Evolutionary conservation across 2,329 filamentous ascomycete genomes (phyloP).

Genomic region (Pseudogymnoascus sp.): DNA sequence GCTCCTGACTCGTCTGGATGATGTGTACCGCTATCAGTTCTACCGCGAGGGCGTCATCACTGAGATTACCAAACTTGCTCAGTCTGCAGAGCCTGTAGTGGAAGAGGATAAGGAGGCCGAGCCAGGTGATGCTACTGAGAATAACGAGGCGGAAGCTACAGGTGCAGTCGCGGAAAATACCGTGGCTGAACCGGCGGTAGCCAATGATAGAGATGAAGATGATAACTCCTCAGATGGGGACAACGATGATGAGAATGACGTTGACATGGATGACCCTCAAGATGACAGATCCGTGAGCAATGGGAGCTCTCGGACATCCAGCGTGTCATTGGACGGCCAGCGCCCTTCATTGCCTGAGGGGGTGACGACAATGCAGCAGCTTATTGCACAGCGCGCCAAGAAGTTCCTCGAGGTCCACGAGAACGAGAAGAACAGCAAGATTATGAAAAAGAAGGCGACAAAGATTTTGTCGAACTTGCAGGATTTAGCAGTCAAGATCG

Average conservation of each 20-base stretch:
- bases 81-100: slow-evolving; percentile 19
- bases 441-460: slow-evolving; percentile 69
- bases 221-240: slow-evolving; percentile 45
- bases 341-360: slow-evolving; percentile 40
- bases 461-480: slow-evolving; percentile 68
- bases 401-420: slow-evolving; percentile 80
- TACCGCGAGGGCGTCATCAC: slow-evolving; percentile 93
- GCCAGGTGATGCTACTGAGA: slow-evolving; percentile 5
- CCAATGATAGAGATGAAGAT: slow-evolving; percentile 27
- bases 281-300: slow-evolving; percentile 32
- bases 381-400: slow-evolving; percentile 69
- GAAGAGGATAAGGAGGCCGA: slow-evolving; percentile 17
- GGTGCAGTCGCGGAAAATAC: slow-evolving; percentile 15
- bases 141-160: slow-evolving; percentile 17
- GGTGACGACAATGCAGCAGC: slow-evolving; percentile 53
- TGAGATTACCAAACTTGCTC: slow-evolving; percentile 76
- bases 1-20: slow-evolving; percentile 71
- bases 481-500: slow-evolving; percentile 61
- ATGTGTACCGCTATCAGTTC: slow-evolving; percentile 91
- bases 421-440: slow-evolving; percentile 59
- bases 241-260: slow-evolving; percentile 40
- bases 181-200: slow-evolving; percentile 23
- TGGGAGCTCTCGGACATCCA: slow-evolving; percentile 50
- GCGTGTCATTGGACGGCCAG: slow-evolving; percentile 52
- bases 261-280: slow-evolving; percentile 43